Conservation (phyloP, 805 yeast species). For the Clavispora santaluciae region DNA sequence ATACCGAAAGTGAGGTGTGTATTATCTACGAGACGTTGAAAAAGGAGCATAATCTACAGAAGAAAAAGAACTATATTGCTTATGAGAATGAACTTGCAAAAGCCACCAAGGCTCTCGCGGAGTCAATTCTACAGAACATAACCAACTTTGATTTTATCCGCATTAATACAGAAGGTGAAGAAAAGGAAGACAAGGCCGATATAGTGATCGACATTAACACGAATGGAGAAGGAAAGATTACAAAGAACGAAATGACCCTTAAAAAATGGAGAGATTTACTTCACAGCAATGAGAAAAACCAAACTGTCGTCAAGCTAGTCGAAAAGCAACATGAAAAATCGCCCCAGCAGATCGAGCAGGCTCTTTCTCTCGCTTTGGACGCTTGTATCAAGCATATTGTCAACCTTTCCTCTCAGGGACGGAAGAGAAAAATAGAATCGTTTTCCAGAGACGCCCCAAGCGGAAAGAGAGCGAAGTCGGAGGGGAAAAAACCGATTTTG, state of each 20-base stretch:
- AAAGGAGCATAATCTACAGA: constrained; percentile 17
- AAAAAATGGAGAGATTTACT: background rate
- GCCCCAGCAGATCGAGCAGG: constrained; percentile 1
- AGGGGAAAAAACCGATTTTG: constrained; percentile 14
- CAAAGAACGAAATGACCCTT: background rate
- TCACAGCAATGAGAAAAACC: background rate
- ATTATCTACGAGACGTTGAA: constrained; percentile 25
- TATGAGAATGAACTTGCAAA: constrained; percentile 12
- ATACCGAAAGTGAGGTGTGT: constrained; percentile 20
- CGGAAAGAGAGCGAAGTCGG: constrained; percentile 5
- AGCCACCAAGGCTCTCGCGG: constrained; percentile 9
- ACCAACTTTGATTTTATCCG: background rate
- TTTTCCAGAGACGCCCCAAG: constrained; percentile 1
- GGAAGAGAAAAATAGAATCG: background rate
- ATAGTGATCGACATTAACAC: background rate
- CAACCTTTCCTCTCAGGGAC: background rate
- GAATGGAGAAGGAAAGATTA: background rate
- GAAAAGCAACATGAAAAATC: background rate
- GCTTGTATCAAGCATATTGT: background rate
- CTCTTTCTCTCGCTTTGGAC: background rate
- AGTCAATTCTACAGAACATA: constrained; percentile 6
- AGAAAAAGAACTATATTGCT: constrained; percentile 8
- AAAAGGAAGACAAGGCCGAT: background rate
- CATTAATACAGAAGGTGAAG: background rate
- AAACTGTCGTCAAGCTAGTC: background rate